Evolutionary conservation across 1,284 basidiomycete genomes (phyloP).

Genomic region (Tilletia setariae): DNA sequence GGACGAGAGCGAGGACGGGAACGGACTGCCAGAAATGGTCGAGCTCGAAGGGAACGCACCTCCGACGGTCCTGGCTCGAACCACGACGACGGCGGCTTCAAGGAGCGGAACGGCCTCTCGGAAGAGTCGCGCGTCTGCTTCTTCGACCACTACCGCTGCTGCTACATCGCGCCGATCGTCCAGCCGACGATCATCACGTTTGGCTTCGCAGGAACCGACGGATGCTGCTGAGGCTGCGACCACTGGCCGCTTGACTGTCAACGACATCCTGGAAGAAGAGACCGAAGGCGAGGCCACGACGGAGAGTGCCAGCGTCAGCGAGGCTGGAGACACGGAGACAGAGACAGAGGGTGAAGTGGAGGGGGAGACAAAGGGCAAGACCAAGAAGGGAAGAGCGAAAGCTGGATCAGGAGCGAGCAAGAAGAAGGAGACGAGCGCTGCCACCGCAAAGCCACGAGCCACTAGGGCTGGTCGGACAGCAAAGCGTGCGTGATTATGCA

Average conservation of each 20-base stretch:
- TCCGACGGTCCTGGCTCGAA: background rate
- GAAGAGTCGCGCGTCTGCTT: background rate
- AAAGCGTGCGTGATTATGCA: too few relatives aligned
- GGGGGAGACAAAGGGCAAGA: background rate
- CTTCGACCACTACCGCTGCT: background rate
- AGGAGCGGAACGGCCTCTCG: background rate
- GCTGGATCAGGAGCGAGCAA: too few relatives aligned
- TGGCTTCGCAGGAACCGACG: background rate
- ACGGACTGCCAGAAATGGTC: slow-evolving; percentile 2
- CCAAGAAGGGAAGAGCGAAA: background rate
- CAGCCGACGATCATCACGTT: too few relatives aligned
- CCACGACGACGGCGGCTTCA: background rate
- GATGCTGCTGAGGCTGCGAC: background rate
- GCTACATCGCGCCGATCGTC: background rate
- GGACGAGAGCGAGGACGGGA: background rate
- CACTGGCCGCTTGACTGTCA: background rate
- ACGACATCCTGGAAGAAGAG: background rate
- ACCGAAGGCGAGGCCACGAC: background rate
- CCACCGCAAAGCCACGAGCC: background rate
- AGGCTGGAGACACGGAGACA: background rate
- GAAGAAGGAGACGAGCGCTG: too few relatives aligned
- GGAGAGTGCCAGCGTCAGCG: too few relatives aligned
- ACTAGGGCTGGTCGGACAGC: background rate
- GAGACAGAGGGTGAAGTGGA: background rate
- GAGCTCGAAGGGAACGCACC: background rate